Percentiles rank a stretch among this genome's conserved stretches.
These are phyloP conservation scores for Candida insectalens DNA, from an alignment of 805 yeast species.

Conservation along the genomic window DNA sequence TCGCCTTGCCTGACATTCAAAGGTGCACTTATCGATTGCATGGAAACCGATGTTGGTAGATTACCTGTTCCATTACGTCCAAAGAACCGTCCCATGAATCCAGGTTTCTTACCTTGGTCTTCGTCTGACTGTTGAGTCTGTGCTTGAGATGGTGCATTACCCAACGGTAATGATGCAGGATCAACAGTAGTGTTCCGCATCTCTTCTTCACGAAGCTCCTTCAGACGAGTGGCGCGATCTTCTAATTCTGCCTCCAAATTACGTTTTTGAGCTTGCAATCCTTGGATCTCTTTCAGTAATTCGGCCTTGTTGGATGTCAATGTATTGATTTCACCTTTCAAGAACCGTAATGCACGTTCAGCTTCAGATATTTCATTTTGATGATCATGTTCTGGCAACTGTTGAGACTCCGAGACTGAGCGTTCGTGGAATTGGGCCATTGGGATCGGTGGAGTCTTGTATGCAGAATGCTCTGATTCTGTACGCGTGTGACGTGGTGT, in stretches of 20 bases:
- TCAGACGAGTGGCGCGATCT: no score
- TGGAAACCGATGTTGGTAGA: slow-evolving; percentile 11
- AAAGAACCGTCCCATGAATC: slow-evolving; percentile 22
- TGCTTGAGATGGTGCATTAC: no score
- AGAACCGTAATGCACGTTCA: slow-evolving; percentile 29
- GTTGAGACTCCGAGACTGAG: slow-evolving; percentile 33
- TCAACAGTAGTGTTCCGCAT: no score
- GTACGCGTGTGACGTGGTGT: slow-evolving; percentile 13
- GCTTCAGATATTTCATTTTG: slow-evolving; percentile 18
- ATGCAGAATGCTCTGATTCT: slow-evolving; percentile 25
- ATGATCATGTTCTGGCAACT: slow-evolving; percentile 4
- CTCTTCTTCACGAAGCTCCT: no score
- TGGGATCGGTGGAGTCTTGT: slow-evolving; percentile 38
- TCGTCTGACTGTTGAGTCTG: not conserved
- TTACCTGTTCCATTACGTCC: slow-evolving; percentile 8
- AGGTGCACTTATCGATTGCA: slow-evolving; percentile 21
- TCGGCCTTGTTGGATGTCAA: slow-evolving; percentile 31
- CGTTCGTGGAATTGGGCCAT: slow-evolving; percentile 26
- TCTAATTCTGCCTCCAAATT: slow-evolving; percentile 36
- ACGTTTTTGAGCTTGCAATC: slow-evolving; percentile 36
- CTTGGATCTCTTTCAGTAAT: slow-evolving; percentile 40
- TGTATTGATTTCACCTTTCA: slow-evolving; percentile 31
- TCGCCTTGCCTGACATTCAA: slow-evolving; percentile 23
- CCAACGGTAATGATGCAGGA: no score
- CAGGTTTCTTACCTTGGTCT: slow-evolving; percentile 10